Evolutionary conservation across 345 rosid genomes (phyloP).

Genomic region (Angophora floribunda): DNA sequence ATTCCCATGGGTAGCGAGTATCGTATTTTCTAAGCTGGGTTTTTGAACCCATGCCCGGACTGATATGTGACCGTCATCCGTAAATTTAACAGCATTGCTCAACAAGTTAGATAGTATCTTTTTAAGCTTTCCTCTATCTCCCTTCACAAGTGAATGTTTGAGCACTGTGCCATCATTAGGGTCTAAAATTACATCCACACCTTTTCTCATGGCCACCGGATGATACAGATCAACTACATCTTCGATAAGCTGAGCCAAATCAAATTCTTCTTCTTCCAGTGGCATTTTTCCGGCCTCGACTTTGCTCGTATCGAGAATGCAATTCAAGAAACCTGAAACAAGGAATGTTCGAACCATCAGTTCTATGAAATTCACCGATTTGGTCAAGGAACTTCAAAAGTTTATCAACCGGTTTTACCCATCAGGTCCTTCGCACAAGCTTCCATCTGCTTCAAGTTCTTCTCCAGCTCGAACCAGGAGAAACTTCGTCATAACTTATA

Average conservation of each 20-base stretch:
- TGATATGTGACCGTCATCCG: conserved; percentile 44
- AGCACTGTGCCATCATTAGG: conserved; percentile 42
- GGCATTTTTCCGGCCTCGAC: conserved; percentile 79
- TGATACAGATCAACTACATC: conserved; percentile 49
- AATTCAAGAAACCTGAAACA: conserved; percentile 43
- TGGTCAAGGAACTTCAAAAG: not conserved
- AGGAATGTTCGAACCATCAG: not conserved
- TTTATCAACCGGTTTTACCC: conserved; percentile 18
- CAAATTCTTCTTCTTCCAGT: conserved; percentile 58
- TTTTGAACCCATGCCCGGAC: conserved; percentile 55
- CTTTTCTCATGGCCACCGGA: conserved; percentile 49
- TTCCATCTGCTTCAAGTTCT: conserved; percentile 33
- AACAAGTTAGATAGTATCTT: conserved; percentile 56
- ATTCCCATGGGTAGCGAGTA: conserved; percentile 13
- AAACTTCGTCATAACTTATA: conserved; percentile 20
- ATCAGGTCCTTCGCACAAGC: conserved; percentile 40
- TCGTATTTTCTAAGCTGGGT: conserved; percentile 22
- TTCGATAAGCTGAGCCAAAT: conserved; percentile 47
- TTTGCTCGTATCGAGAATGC: conserved; percentile 70
- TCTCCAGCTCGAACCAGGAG: conserved; percentile 27
- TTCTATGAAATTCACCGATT: not conserved
- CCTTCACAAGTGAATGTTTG: conserved; percentile 36
- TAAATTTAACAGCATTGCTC: conserved; percentile 82
- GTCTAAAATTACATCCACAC: conserved; percentile 62
- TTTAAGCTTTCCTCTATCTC: conserved; percentile 51